A percentile compares a stretch with the other conserved stretches of the same genome.
These are phyloP conservation scores for Erythrophleum fordii DNA, from an alignment of 306 rosid genomes.

Conservation along the genomic window DNA sequence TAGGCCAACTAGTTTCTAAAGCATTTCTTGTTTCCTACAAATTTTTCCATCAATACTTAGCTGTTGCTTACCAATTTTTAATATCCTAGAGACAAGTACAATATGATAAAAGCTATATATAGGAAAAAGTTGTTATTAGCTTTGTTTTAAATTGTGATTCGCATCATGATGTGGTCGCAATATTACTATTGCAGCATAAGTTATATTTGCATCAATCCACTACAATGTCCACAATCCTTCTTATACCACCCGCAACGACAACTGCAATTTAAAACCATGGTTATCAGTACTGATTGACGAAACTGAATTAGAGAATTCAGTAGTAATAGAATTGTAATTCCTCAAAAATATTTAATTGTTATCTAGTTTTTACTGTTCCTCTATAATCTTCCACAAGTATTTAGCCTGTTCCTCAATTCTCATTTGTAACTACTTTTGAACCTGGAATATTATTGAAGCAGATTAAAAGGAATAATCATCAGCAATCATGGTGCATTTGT, in stretches of 20 bases:
- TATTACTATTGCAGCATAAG: too few relatives aligned
- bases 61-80: background rate
- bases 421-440: slow-evolving; percentile 95
- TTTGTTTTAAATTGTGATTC: too few relatives aligned
- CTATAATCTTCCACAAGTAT: slow-evolving; percentile 97
- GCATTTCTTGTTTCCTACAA: slow-evolving; percentile 60
- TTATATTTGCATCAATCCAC: too few relatives aligned
- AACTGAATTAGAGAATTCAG: background rate
- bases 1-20: slow-evolving; percentile 43
- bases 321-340: background rate
- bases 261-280: too few relatives aligned
- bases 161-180: too few relatives aligned
- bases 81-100: slow-evolving; percentile 15
- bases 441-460: slow-evolving; percentile 59
- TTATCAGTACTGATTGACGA: background rate
- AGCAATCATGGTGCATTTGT: slow-evolving; percentile 7
- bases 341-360: too few relatives aligned
- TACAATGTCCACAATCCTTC: too few relatives aligned
- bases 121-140: slow-evolving; percentile 13
- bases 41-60: slow-evolving; percentile 30
- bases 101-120: background rate
- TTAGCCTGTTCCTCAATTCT: slow-evolving; percentile 98
- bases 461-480: slow-evolving; percentile 31
- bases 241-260: too few relatives aligned
- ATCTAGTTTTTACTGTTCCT: slow-evolving; percentile 92